Evolutionary conservation across 2,329 filamentous ascomycete genomes (phyloP).

Genomic region (Penicillium rolfsii): DNA sequence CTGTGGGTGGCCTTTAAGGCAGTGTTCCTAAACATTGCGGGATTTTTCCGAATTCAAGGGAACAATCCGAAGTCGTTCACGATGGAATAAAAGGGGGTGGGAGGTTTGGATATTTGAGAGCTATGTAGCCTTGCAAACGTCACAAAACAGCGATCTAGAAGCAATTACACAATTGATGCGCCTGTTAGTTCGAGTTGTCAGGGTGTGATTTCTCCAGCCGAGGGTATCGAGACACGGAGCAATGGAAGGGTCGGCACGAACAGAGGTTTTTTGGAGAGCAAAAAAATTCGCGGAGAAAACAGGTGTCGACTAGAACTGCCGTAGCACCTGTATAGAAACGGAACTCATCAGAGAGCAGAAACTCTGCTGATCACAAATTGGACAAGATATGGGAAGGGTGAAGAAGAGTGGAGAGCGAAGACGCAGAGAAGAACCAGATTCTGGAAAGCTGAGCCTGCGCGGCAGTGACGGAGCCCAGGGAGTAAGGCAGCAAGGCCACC

Average conservation of each 20-base stretch:
- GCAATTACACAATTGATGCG: background rate
- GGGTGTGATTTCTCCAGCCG: conserved; percentile 25
- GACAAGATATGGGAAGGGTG: conserved; percentile 11
- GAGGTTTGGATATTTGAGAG: background rate
- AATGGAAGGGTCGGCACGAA: conserved; percentile 32
- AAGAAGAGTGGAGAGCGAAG: conserved; percentile 23
- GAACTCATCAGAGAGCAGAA: conserved; percentile 47
- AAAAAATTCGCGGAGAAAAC: conserved; percentile 28
- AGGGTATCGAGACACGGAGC: conserved; percentile 29
- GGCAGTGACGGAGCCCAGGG: conserved; percentile 9
- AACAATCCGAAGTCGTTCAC: conserved; percentile 16
- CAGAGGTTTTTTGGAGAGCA: conserved; percentile 8
- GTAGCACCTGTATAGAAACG: conserved; percentile 44
- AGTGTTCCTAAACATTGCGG: conserved; percentile 45
- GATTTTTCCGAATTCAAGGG: conserved; percentile 31
- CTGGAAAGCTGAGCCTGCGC: conserved; percentile 8
- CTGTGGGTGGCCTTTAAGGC: conserved; percentile 46
- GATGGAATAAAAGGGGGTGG: conserved; percentile 7
- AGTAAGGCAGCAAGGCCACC: background rate
- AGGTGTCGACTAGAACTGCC: conserved; percentile 48
- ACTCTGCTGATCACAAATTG: conserved; percentile 32
- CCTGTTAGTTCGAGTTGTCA: conserved; percentile 21
- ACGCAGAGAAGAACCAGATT: conserved; percentile 17
- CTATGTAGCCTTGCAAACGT: conserved; percentile 3
- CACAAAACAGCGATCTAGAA: conserved; percentile 10